These are phyloP conservation scores for Vitis vinifera DNA, from an alignment of 164 flowering plant species.

Conservation along the genomic window DNA sequence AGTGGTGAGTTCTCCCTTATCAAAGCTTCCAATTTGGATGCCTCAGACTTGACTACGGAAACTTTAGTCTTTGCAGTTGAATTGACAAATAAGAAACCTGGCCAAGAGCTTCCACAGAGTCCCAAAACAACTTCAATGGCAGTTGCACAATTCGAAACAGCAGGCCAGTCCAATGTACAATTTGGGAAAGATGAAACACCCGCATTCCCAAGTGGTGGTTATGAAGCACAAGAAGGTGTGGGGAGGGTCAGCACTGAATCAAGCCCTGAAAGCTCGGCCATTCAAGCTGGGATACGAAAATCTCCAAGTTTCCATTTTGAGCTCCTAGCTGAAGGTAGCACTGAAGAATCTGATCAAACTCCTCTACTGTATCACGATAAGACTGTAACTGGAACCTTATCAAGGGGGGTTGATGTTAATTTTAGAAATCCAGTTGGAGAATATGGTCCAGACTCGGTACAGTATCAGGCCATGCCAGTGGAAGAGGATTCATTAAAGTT, in stretches of 20 bases:
- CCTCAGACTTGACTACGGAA: slow-evolving; percentile 6
- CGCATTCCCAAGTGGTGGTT: background rate
- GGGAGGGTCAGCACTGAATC: slow-evolving; percentile 28
- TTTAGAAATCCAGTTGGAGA: slow-evolving; percentile 10
- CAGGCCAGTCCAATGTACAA: background rate
- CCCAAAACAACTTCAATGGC: background rate
- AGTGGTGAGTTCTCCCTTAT: slow-evolving; percentile 1
- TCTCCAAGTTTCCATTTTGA: slow-evolving; percentile 46
- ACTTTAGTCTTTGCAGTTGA: background rate
- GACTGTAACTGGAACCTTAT: slow-evolving; percentile 18
- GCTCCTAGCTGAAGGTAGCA: slow-evolving; percentile 24
- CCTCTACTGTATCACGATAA: slow-evolving; percentile 37
- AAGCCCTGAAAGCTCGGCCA: slow-evolving; percentile 18
- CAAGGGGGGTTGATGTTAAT: slow-evolving; percentile 10
- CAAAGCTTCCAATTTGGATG: background rate
- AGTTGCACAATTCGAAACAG: slow-evolving; percentile 3
- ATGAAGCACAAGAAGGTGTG: slow-evolving; percentile 13
- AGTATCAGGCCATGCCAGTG: slow-evolving; percentile 11
- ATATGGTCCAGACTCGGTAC: slow-evolving; percentile 1
- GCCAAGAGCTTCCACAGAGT: slow-evolving; percentile 1
- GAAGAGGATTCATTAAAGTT: slow-evolving; percentile 30
- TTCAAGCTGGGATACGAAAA: slow-evolving; percentile 25
- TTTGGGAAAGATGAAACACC: slow-evolving; percentile 7
- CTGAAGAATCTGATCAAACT: slow-evolving; percentile 41
- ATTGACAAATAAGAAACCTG: slow-evolving; percentile 3